Conservation (phyloP, 345 rosid species). For the Salix dunnii region DNA sequence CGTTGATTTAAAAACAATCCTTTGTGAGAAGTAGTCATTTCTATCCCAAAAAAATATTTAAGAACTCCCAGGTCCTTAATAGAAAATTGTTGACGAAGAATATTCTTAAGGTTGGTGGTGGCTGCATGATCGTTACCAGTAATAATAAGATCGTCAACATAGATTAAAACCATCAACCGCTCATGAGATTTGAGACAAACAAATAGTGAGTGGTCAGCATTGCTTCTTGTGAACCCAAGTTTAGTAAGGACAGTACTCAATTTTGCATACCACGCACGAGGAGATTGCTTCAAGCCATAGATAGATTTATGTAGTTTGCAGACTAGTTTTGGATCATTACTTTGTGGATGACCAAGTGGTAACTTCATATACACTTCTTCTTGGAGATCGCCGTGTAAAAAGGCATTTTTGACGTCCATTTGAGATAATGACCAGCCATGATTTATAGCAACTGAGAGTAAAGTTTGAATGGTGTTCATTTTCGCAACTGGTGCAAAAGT, state of each 20-base stretch:
- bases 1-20: not conserved
- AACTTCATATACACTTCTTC: no score
- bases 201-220: not conserved
- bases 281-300: no score
- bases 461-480: not conserved
- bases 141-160: not conserved
- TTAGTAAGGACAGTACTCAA: no score
- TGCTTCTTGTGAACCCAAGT: not conserved
- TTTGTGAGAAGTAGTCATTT: rapidly evolving
- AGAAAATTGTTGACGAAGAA: not conserved
- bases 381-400: not conserved
- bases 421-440: not conserved
- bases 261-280: not conserved
- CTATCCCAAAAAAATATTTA: not conserved
- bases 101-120: not conserved
- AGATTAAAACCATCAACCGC: not conserved
- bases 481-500: not conserved
- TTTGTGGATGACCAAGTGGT: no score
- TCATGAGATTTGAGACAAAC: not conserved
- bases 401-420: not conserved
- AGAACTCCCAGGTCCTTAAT: not conserved
- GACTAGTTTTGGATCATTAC: no score
- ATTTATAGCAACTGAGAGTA: not conserved
- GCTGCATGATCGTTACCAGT: not conserved
- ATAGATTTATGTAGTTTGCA: no score